Base-by-base conservation (phyloP, 2,329 filamentous ascomycete species). In the Purpureocillium takamizusanense region DNA sequence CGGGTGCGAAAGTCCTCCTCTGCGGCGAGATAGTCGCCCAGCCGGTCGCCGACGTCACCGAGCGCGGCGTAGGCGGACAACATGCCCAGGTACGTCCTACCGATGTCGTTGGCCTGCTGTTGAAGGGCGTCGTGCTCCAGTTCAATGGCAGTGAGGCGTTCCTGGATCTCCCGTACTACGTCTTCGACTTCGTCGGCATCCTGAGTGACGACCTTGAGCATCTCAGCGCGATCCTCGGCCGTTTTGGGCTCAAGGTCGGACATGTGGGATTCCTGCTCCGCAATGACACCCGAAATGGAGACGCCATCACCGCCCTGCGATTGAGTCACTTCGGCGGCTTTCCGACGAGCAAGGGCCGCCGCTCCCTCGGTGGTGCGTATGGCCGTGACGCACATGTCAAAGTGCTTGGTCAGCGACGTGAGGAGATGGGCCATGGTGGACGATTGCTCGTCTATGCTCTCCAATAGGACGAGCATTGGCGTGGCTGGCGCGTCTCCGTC, bases 311-410 rank as follows among this genome's bases (percentile, higher is more conserved):
- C 55, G 36, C 46, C 57, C 41, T 61, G 72, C 44, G 53, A 74
- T 51, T 56, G 70, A 52, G 57, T 74, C 23, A 73, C 73, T 47
- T 85, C 81, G 32, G 81, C 81, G 0, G 78, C 82, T 46, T 78
- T 82, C 36, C 76, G 73, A 10, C 80, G 76, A 6, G 81, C 83
- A 33, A 81, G 67, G 5, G 78, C 82, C 11, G 79, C 78, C 5
- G 81, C 84, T 23, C 83, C 84, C 63, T 95, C 88, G 3, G 89
- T 95, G 36, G 90, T 87, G 42, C 88, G 85, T 32, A 95, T 82
- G 1, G 90, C 90, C 1, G 83, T 90, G 12, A 94, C 86, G 58
- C 90, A 95, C 46, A 94, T 77, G 58, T 97, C 90, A 56, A 95
- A 95, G 61, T 97, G 90, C 18, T 75, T 77, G 7, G 87, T 88